Percentiles rank a stretch among this genome's conserved stretches.
Conservation (phyloP, 768 basidiomycete species). For the Mycena vulgaris region DNA sequence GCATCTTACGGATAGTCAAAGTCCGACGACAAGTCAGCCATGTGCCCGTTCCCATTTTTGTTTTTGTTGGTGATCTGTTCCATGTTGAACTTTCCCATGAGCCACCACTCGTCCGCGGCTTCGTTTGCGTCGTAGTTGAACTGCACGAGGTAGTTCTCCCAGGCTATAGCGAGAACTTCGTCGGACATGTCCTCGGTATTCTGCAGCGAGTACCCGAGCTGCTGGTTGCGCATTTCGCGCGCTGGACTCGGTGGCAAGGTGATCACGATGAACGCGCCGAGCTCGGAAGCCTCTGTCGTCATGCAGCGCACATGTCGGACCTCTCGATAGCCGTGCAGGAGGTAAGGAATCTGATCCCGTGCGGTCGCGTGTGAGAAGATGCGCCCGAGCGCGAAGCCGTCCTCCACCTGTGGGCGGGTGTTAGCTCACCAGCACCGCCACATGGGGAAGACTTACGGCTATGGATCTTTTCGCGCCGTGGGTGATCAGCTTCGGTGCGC, state of each 20-base stretch:
- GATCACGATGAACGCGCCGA: neutral
- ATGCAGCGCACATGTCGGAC: neutral
- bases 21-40: too few relatives aligned
- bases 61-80: too few relatives aligned
- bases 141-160: neutral
- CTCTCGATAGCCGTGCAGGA: neutral
- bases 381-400: conserved; percentile 6
- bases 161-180: neutral
- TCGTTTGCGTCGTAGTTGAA: conserved; percentile 8
- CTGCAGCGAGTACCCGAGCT: neutral
- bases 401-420: neutral
- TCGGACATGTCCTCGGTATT: neutral
- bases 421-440: neutral
- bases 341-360: neutral
- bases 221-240: neutral
- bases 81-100: conserved; percentile 5
- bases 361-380: neutral
- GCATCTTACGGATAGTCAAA: too few relatives aligned
- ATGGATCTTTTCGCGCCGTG: conserved; percentile 1
- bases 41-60: too few relatives aligned
- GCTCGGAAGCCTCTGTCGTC: conserved; percentile 6
- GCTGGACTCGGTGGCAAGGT: neutral
- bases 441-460: neutral
- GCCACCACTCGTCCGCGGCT: conserved; percentile 7
- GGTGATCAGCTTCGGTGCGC: neutral